Evolutionary conservation across 2,329 filamentous ascomycete genomes (phyloP), one percentile per base, ranked within the genome.

Genomic region (Paecilomyces formosus): DNA sequence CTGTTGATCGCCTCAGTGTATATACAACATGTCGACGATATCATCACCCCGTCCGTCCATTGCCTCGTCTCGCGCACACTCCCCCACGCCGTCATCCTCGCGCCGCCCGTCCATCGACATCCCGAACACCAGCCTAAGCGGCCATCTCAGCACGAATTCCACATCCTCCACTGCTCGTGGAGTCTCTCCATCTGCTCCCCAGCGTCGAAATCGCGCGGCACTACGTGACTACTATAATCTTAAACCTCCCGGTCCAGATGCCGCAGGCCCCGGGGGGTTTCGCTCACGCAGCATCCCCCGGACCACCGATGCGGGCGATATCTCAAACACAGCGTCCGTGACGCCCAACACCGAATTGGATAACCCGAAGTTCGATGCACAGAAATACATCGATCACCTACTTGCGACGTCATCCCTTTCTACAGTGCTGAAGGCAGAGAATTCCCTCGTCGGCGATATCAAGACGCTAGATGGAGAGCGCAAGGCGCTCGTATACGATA

Each of bases 401-500:
- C 65, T 78, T 2, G 71, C 72, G 24, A 74, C 71, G 0, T 77
- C 76, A 3, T 73, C 73, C 1, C 67, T 78, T 6, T 69, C 73
- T 2, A 77, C 76, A 2, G 74, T 79, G 22, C 64, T 79, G 8
- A 77, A 76, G 53, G 76, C 75, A 1, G 76, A 79, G 62, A 75
- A 76, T 45, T 75, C 74, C 7, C 68, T 79, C n/a, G 74, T 78
- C 6, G 74, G 73, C 64, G 93, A 97, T 76, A 93, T 96, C 54
- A 80, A 92, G 39, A 92, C 90, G 1, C 81, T 99, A 18, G 94
- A 97, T 69, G 93, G 93, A 24, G 94, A 99, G 81, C 89, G 94
- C 74, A 99, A 99, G 77, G 92, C 93, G 1, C 78, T 99, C 61
- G 94, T 99, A 3, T 99, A 99, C 73, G 93, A 99, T 73, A 99